Percentiles rank a stretch among this genome's conserved stretches.
phyloP scores from a whole-genome alignment of 495 filamentous ascomycete species.

The Aspergillus bertholletiae region DNA sequence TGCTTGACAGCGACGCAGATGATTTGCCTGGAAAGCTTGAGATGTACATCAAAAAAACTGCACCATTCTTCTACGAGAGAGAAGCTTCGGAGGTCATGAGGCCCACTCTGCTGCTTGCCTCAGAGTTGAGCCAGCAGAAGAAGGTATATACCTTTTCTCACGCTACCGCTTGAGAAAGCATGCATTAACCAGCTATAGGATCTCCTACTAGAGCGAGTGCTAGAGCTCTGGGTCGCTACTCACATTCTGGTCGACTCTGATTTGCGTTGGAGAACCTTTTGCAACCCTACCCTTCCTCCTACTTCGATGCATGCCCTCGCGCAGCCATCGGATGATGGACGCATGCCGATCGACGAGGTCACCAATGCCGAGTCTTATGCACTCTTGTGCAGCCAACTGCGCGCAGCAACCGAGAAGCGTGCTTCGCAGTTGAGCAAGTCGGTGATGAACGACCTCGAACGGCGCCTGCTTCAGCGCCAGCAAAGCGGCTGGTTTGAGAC shows the following conservation, averaged over 20 bases:
- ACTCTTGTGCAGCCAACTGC: conserved; percentile 65
- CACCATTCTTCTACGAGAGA: conserved; percentile 56
- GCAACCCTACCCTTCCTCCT: conserved; percentile 44
- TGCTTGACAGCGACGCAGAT: conserved; percentile 65
- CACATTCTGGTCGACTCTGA: conserved; percentile 69
- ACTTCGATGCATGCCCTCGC: conserved; percentile 38
- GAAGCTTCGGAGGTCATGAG: conserved; percentile 68
- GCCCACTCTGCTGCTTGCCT: conserved; percentile 59
- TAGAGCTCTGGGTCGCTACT: conserved; percentile 75
- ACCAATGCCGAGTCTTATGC: conserved; percentile 45
- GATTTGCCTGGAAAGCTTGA: conserved; percentile 66
- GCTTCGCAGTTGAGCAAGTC: conserved; percentile 60
- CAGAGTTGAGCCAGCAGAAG: conserved; percentile 49
- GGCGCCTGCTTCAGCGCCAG: conserved; percentile 66
- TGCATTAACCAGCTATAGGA: conserved; percentile 37
- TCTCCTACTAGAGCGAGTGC: conserved; percentile 57
- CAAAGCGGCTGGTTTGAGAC: conserved; percentile 71
- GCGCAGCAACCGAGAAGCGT: conserved; percentile 70
- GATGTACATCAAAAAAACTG: conserved; percentile 63
- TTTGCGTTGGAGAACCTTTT: conserved; percentile 61
- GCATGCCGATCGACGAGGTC: conserved; percentile 41
- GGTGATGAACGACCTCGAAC: conserved; percentile 73
- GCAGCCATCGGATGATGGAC: conserved; percentile 40
- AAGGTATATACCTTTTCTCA: conserved; percentile 35
- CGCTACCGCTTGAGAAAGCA: not conserved